Base-by-base conservation (phyloP, 352 stramenopile species). In the Phytopythium vexans region DNA sequence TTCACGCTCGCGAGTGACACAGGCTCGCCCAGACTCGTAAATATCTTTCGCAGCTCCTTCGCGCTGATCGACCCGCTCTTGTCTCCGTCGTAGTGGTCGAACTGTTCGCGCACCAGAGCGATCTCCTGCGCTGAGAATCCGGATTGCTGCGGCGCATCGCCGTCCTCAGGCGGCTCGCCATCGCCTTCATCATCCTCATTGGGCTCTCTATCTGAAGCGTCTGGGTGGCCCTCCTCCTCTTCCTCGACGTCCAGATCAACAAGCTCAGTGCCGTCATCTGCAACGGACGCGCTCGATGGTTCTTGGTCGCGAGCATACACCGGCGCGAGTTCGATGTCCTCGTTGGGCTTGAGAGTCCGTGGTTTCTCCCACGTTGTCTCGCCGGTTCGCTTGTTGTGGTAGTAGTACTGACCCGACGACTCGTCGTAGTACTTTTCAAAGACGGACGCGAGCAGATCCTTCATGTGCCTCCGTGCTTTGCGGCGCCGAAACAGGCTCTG, bases 331-430 rank as follows among this genome's bases (percentile, higher is more conserved):
- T 63, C 61, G 38, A 88, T 64, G 46, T 89, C 78, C 3, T 80
- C 67, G 8, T 75, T 62, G 8, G 42, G 41, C 31, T 70, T 70
- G 14, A 92, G 66, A n/a, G 70, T 41, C 31, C 60, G 70, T 15
- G 80, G 82, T 48, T 89, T 91, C 40, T 86, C 72, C 80, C 82
- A 93, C 48, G 77, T 86, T 32, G 73, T 89, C 62, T 89, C 70
- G 16, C 76, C 68, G 31, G 79, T 88, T 12, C 68, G 67, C 40
- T 72, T 82, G 55, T 90, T 86, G 62, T 87, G 52, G 58, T 93
- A 93, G 59, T 91, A 90, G 52, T 74, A 82, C 3, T 67, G 48
- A 1, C 76, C 79, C 32, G 77, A 86, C 21, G 82, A 68, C 27
- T 77, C 60, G 42, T 92, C 82, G 58, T 86, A 89, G 54, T 79